A percentile compares a stretch with the other conserved stretches of the same genome.
Conservation (phyloP, 2,329 filamentous ascomycete species). For the Pseudogymnoascus sp. region DNA sequence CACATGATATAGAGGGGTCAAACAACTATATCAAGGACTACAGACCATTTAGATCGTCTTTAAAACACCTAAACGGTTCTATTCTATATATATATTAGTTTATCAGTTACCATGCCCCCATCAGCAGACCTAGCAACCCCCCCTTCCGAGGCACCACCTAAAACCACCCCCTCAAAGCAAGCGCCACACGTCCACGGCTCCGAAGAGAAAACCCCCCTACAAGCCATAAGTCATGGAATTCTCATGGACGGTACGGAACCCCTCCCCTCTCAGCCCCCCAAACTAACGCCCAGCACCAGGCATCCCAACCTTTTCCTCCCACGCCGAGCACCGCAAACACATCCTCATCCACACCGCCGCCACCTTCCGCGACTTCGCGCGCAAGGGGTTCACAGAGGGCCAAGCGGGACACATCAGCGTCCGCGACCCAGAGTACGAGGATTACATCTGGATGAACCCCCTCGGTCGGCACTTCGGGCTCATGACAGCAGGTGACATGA, state of each 20-base stretch:
- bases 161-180: not conserved
- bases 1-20: slow-evolving; percentile 4
- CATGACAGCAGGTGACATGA: slow-evolving; percentile 58
- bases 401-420: slow-evolving; percentile 62
- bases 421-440: slow-evolving; percentile 53
- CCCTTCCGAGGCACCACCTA: not conserved
- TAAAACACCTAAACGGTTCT: not conserved
- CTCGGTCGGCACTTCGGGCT: slow-evolving; percentile 58
- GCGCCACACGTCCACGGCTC: slow-evolving; percentile 8
- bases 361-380: slow-evolving; percentile 60
- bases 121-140: not conserved
- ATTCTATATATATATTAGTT: not conserved
- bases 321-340: slow-evolving; percentile 52
- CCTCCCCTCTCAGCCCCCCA: not conserved
- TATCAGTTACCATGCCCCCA: not conserved
- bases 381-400: slow-evolving; percentile 59
- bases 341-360: slow-evolving; percentile 59
- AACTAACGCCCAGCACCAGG: slow-evolving; percentile 32
- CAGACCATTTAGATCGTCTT: not conserved
- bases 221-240: slow-evolving; percentile 27
- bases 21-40: not conserved
- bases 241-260: slow-evolving; percentile 19
- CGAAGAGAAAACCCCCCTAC: slow-evolving; percentile 25
- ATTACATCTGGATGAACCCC: slow-evolving; percentile 63
- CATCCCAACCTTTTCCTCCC: slow-evolving; percentile 47